Conservation (phyloP, 306 rosid species). For the Corylus americana region DNA sequence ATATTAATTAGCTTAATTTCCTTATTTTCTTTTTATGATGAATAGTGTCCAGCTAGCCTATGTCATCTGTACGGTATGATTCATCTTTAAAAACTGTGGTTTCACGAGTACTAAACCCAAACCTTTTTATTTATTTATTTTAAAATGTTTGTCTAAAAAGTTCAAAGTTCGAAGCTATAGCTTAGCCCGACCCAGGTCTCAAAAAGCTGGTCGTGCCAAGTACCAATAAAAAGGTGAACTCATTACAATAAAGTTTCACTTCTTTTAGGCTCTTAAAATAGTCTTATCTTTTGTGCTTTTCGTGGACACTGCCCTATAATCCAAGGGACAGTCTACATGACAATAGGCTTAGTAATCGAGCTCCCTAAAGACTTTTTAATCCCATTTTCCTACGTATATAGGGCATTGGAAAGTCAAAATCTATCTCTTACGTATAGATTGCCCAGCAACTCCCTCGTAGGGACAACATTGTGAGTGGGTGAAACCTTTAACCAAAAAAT, state of each 20-base stretch:
- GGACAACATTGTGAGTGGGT: constrained; percentile 12
- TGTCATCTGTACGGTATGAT: too few relatives aligned
- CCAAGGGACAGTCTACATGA: constrained; percentile 5
- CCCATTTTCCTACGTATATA: background rate
- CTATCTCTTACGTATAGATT: background rate
- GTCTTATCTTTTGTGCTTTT: constrained; percentile 32
- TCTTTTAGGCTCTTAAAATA: constrained; percentile 6
- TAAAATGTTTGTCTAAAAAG: background rate
- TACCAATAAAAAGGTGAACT: constrained; percentile 52
- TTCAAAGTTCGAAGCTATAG: constrained; percentile 24
- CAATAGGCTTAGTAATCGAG: constrained; percentile 9
- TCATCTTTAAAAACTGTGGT: too few relatives aligned
- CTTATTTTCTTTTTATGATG: too few relatives aligned
- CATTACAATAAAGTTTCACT: constrained; percentile 26
- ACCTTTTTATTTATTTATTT: background rate
- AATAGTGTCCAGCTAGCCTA: too few relatives aligned
- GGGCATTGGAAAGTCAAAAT: constrained; percentile 16
- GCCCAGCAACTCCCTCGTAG: constrained; percentile 4
- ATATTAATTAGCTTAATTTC: too few relatives aligned
- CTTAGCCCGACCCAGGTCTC: constrained; percentile 29
- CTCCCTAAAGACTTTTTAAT: background rate
- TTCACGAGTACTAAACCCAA: too few relatives aligned
- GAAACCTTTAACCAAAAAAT: constrained; percentile 21
- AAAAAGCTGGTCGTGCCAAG: constrained; percentile 51
- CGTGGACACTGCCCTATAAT: constrained; percentile 10